A percentile compares a stretch with the other conserved stretches of the same genome.
Evolutionary conservation across 2,329 filamentous ascomycete species (phyloP).

Genomic region (Fusarium haematococcum): DNA sequence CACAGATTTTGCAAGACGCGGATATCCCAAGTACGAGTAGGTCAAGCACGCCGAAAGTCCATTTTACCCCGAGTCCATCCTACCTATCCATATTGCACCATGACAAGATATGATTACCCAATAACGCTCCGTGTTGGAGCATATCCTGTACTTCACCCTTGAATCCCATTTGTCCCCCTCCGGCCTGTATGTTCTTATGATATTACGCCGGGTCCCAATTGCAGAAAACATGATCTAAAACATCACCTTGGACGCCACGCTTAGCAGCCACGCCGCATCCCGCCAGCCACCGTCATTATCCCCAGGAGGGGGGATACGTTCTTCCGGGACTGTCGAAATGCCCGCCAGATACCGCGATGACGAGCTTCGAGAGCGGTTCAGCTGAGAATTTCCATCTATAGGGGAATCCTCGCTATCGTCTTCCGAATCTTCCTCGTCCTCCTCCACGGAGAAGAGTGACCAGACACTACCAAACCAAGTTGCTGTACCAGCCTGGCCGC

Average conservation of each 20-base stretch:
- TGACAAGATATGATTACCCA: slow-evolving; percentile 17
- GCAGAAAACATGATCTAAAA: slow-evolving; percentile 53
- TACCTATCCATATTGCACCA: background rate
- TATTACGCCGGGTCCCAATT: slow-evolving; percentile 7
- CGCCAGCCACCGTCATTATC: slow-evolving; percentile 72
- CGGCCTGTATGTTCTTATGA: slow-evolving; percentile 4
- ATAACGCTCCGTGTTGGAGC: slow-evolving; percentile 13
- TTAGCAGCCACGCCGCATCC: slow-evolving; percentile 76
- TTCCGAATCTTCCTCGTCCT: slow-evolving; percentile 66
- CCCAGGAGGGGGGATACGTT: slow-evolving; percentile 61
- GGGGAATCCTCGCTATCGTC: slow-evolving; percentile 53
- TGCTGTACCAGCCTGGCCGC: slow-evolving; percentile 63
- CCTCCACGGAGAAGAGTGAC: slow-evolving; percentile 72
- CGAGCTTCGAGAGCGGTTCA: slow-evolving; percentile 47
- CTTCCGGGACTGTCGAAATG: slow-evolving; percentile 55
- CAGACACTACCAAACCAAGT: slow-evolving; percentile 72
- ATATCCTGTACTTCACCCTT: background rate
- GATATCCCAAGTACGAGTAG: background rate
- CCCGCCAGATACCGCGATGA: slow-evolving; percentile 55
- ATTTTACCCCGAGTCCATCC: background rate
- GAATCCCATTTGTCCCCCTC: background rate
- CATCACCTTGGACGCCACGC: slow-evolving; percentile 72
- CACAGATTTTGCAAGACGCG: background rate
- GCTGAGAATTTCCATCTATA: slow-evolving; percentile 44
- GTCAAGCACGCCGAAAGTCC: background rate